phyloP scores from a whole-genome alignment of 1,284 basidiomycete species.

The Pseudozyma hubeiensis region DNA sequence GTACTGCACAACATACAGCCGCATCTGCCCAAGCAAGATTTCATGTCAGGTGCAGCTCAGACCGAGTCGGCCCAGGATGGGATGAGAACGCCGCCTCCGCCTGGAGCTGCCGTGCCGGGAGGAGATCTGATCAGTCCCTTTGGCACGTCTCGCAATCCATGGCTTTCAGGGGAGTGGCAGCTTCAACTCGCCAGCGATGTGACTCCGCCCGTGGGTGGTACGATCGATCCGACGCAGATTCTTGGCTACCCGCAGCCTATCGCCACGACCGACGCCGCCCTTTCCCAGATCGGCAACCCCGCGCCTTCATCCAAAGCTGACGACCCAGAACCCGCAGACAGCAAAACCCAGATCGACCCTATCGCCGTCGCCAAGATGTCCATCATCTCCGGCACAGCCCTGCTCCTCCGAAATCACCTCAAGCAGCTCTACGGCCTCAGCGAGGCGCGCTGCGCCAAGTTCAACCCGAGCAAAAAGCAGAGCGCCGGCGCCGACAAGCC shows the following conservation, averaged over 20 bases:
- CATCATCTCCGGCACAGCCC: conserved; percentile 46
- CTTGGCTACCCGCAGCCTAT: conserved; percentile 7
- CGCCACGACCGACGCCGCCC: too few relatives aligned
- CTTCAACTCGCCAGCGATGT: conserved; percentile 24
- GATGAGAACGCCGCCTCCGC: conserved; percentile 28
- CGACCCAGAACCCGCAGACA: conserved; percentile 6
- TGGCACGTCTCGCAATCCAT: conserved; percentile 33
- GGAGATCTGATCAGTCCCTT: conserved; percentile 36
- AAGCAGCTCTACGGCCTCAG: conserved; percentile 58
- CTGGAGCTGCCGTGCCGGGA: conserved; percentile 1
- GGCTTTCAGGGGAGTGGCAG: conserved; percentile 47
- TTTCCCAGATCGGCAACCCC: not conserved
- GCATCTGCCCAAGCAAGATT: conserved; percentile 42
- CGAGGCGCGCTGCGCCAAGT: conserved; percentile 58
- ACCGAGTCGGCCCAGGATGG: conserved; percentile 9
- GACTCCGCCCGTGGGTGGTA: conserved; percentile 13
- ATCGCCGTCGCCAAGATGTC: conserved; percentile 49
- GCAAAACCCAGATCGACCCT: conserved; percentile 18
- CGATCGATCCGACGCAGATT: conserved; percentile 29
- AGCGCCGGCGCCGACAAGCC: conserved; percentile 53
- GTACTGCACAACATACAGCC: conserved; percentile 70
- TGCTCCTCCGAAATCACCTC: conserved; percentile 61
- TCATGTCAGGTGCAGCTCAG: not conserved
- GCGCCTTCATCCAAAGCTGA: conserved; percentile 15
- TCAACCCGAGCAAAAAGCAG: conserved; percentile 53